Conservation (phyloP, 805 yeast species). For the Brettanomyces nanus region DNA sequence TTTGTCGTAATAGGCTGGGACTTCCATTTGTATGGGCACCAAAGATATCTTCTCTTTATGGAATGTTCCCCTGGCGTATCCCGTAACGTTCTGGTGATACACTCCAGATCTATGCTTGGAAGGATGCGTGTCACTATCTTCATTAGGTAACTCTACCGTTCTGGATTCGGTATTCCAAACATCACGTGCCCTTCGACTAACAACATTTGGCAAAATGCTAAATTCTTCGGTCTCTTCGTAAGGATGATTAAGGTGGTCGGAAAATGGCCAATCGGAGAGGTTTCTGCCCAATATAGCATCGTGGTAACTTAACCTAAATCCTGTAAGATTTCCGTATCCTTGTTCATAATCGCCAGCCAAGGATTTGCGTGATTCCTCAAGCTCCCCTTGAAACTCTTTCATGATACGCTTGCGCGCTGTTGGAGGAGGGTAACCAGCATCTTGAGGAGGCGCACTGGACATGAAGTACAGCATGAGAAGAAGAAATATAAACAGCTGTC, state of each 20-base stretch:
- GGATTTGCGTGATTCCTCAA: constrained; percentile 22
- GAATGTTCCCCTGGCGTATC: constrained; percentile 38
- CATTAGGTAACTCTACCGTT: constrained; percentile 8
- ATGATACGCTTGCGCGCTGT: constrained; percentile 21
- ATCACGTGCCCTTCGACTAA: constrained; percentile 38
- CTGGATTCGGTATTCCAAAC: constrained; percentile 43
- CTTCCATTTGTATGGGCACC: constrained; percentile 20
- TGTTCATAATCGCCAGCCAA: constrained; percentile 34
- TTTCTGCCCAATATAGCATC: constrained; percentile 42
- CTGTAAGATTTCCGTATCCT: constrained; percentile 70
- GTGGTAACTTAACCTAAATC: constrained; percentile 56
- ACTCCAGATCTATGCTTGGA: constrained; percentile 22
- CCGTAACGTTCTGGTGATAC: constrained; percentile 36
- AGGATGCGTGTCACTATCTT: constrained; percentile 8
- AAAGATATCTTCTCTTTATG: constrained; percentile 11
- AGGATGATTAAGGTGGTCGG: constrained; percentile 20
- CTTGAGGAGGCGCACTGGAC: constrained; percentile 31
- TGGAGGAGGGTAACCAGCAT: constrained; percentile 20
- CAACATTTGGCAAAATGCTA: constrained; percentile 52
- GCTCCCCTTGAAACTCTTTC: constrained; percentile 28
- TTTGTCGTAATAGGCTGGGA: constrained; percentile 22
- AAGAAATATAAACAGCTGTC: constrained; percentile 27
- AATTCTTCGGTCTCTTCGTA: constrained; percentile 43
- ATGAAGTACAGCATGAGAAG: constrained; percentile 32
- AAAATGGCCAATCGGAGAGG: constrained; percentile 51